Evolutionary conservation across 2,329 filamentous ascomycete species (phyloP).

Genomic region (Exophiala xenobiotica): DNA sequence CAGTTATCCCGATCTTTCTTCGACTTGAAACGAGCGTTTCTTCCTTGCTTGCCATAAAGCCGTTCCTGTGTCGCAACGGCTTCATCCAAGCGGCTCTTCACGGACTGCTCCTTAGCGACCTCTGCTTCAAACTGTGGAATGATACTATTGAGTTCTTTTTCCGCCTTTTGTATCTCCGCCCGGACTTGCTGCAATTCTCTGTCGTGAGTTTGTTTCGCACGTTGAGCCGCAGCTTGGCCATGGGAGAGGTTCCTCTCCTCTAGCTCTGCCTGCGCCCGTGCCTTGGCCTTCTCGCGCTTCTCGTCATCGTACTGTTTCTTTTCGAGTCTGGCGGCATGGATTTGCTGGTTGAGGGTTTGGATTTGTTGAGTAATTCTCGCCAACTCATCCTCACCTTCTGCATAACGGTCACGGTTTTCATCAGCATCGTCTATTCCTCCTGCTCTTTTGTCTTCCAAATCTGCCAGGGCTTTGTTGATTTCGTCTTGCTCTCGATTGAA

Average conservation of each 20-base stretch:
- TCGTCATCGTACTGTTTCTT: conserved; percentile 87
- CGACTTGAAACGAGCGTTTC: conserved; percentile 81
- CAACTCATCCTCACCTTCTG: conserved; percentile 76
- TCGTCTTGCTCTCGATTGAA: conserved; percentile 85
- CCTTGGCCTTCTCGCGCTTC: conserved; percentile 74
- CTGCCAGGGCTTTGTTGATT: conserved; percentile 73
- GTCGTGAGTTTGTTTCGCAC: conserved; percentile 69
- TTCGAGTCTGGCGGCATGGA: conserved; percentile 82
- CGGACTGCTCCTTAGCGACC: conserved; percentile 68
- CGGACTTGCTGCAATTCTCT: conserved; percentile 71
- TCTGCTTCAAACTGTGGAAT: conserved; percentile 72
- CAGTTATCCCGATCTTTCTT: conserved; percentile 86
- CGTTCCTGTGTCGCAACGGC: conserved; percentile 73
- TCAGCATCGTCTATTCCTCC: conserved; percentile 83
- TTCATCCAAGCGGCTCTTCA: conserved; percentile 70
- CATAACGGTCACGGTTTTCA: conserved; percentile 72
- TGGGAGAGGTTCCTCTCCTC: conserved; percentile 80
- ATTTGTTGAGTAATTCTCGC: conserved; percentile 75
- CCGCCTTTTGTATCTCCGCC: conserved; percentile 70
- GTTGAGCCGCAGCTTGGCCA: conserved; percentile 74
- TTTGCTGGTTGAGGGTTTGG: conserved; percentile 73
- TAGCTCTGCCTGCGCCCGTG: conserved; percentile 80
- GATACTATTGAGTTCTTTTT: conserved; percentile 70
- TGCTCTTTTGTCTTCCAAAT: conserved; percentile 77
- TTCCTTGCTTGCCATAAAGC: conserved; percentile 87